Evolutionary conservation across 768 basidiomycete species (phyloP), one percentile per base, ranked within the genome.

Genomic region (Collybia sp.): DNA sequence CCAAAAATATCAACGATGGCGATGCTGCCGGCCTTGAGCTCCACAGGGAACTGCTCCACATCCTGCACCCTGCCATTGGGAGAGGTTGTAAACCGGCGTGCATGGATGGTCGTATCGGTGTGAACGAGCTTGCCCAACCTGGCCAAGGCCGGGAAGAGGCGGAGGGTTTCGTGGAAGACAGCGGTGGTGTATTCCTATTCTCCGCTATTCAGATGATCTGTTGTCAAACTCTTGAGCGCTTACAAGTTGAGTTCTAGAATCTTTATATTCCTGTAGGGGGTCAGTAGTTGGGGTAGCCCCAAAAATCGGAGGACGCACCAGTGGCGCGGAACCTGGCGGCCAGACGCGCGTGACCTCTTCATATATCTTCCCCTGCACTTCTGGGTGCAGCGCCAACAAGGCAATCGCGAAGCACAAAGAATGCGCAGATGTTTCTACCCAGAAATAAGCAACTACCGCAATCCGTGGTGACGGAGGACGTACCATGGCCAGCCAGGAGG

Each of bases 401-500:
- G 54, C 59, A 12, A 78, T 46, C 1, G 68, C 63, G 46, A 77
- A 76, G 32, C 62, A 61, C 3, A 76, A 60, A 0, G 73, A 61
- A 49, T 77, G 70, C 4, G 76, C 66, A 1, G 73, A 66, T 0
- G 76, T 79, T 58, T 78, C 75, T n/a, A n/a, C n/a, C n/a, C n/a
- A n/a, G n/a, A n/a, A n/a, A n/a, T n/a, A n/a, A n/a, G n/a, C n/a
- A n/a, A n/a, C n/a, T n/a, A n/a, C n/a, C n/a, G n/a, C n/a, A n/a
- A n/a, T n/a, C n/a, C n/a, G n/a, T n/a, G n/a, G n/a, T n/a, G n/a
- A n/a, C n/a, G n/a, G n/a, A n/a, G n/a, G n/a, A n/a, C n/a, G n/a
- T n/a, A n/a, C n/a, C n/a, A n/a, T n/a, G n/a, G n/a, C n/a, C n/a
- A n/a, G n/a, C n/a, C n/a, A n/a, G n/a, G n/a, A n/a, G n/a, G n/a